These are phyloP conservation scores for Pythium phragmiticola DNA, from an alignment of 352 stramenopile genomes.

Conservation along the genomic window DNA sequence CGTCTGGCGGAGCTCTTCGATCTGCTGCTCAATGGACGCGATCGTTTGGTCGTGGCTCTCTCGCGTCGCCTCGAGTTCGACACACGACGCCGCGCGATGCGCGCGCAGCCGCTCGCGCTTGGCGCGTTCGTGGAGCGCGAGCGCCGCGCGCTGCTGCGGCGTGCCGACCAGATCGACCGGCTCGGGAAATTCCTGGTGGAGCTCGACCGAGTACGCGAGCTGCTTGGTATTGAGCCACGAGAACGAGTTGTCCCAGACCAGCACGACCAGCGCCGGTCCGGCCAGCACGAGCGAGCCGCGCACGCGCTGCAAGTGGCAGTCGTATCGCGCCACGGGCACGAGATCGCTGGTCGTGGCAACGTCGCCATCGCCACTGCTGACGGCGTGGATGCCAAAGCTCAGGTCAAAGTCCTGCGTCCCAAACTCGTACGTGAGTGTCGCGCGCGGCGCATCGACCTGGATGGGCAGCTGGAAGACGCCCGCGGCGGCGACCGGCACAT, in stretches of 20 bases:
- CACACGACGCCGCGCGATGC: conserved; percentile 36
- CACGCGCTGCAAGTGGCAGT: conserved; percentile 59
- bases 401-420: conserved; percentile 71
- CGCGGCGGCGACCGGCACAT: conserved; percentile 66
- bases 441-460: conserved; percentile 60
- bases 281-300: conserved; percentile 40
- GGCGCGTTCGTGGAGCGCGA: conserved; percentile 46
- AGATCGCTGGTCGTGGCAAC: conserved; percentile 37
- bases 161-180: conserved; percentile 4
- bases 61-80: conserved; percentile 43
- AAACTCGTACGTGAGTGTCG: conserved; percentile 63
- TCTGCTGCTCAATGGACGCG: conserved; percentile 53
- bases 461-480: conserved; percentile 71
- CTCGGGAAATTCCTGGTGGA: conserved; percentile 43
- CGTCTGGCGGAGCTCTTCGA: conserved; percentile 49
- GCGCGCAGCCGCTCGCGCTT: conserved; percentile 45
- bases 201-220: conserved; percentile 67
- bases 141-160: conserved; percentile 24
- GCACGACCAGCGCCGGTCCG: conserved; percentile 57
- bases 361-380: conserved; percentile 34
- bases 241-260: conserved; percentile 83
- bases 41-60: conserved; percentile 45
- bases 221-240: conserved; percentile 83
- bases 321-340: conserved; percentile 52
- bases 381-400: conserved; percentile 72